phyloP scores from a whole-genome alignment of 352 stramenopile species.

The Pythium chondricola region DNA sequence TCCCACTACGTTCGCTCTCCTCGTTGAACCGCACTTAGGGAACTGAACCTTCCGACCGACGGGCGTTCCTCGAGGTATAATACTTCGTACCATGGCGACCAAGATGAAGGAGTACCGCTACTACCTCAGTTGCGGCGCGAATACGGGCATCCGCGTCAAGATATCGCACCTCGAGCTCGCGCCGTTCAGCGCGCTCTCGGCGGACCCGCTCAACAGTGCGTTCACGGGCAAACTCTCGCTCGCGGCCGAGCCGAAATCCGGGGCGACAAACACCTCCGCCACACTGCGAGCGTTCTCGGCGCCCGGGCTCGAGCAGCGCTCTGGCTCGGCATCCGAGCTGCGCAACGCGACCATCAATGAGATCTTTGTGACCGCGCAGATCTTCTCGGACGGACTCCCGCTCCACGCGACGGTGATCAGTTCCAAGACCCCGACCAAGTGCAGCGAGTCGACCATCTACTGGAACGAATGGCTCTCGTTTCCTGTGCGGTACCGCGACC shows the following conservation, averaged over 20 bases:
- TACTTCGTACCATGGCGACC: conserved; percentile 36
- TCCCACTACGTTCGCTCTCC: no score
- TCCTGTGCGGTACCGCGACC: conserved; percentile 78
- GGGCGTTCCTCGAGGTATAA: no score
- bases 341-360: conserved; percentile 80
- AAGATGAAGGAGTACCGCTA: conserved; percentile 87
- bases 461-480: conserved; percentile 88
- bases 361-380: conserved; percentile 86
- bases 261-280: neutral
- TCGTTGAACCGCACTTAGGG: conserved; percentile 10
- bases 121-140: conserved; percentile 83
- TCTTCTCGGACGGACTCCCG: conserved; percentile 78
- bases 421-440: conserved; percentile 80
- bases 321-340: conserved; percentile 58
- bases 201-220: conserved; percentile 2
- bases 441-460: conserved; percentile 82
- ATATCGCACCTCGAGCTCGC: conserved; percentile 72
- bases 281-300: conserved; percentile 23
- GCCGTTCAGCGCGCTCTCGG: conserved; percentile 20
- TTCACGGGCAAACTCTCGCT: conserved; percentile 11
- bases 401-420: conserved; percentile 83
- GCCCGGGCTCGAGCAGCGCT: conserved; percentile 48
- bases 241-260: conserved; percentile 8
- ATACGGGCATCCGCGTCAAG: conserved; percentile 74
- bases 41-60: neutral